phyloP scores from a whole-genome alignment of 371 early-diverging fungal species.

The Rhizopus microsporus region DNA sequence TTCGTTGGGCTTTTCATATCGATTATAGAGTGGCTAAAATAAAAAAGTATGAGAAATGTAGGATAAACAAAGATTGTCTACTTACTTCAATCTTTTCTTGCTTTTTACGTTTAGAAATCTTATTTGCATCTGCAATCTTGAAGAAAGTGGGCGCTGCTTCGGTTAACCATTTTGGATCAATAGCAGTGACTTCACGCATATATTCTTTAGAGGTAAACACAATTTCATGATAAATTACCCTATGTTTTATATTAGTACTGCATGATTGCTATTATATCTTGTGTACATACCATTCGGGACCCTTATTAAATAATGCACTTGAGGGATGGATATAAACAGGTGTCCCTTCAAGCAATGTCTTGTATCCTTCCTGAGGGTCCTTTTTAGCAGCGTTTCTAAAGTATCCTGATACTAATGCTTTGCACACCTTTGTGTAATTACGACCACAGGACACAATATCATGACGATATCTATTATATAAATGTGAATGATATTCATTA shows the following conservation, averaged over 20 bases:
- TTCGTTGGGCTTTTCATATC: constrained; percentile 87
- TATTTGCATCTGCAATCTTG: constrained; percentile 88
- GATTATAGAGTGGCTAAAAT: constrained; percentile 83
- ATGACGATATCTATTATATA: constrained; percentile 72
- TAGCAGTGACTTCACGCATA: constrained; percentile 95
- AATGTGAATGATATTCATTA: neutral
- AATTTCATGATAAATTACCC: constrained; percentile 97
- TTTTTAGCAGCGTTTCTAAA: constrained; percentile 97
- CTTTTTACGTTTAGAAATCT: constrained; percentile 90
- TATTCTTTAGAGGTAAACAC: constrained; percentile 97
- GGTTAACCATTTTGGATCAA: constrained; percentile 97
- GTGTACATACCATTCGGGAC: constrained; percentile 83
- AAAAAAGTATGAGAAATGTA: neutral
- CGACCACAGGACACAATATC: constrained; percentile 93
- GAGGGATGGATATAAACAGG: constrained; percentile 97
- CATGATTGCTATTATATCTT: neutral
- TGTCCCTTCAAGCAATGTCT: constrained; percentile 94
- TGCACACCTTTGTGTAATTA: constrained; percentile 87
- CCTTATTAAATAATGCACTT: constrained; percentile 92
- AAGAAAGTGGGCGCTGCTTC: constrained; percentile 98
- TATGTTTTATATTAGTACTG: constrained; percentile 12
- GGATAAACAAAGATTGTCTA: neutral
- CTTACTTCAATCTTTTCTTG: constrained; percentile 81
- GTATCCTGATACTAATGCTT: constrained; percentile 90
- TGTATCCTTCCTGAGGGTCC: constrained; percentile 97